These are phyloP conservation scores for Ceratocystis lukuohia DNA, from an alignment of 2,329 filamentous ascomycete species.

Conservation along the genomic window DNA sequence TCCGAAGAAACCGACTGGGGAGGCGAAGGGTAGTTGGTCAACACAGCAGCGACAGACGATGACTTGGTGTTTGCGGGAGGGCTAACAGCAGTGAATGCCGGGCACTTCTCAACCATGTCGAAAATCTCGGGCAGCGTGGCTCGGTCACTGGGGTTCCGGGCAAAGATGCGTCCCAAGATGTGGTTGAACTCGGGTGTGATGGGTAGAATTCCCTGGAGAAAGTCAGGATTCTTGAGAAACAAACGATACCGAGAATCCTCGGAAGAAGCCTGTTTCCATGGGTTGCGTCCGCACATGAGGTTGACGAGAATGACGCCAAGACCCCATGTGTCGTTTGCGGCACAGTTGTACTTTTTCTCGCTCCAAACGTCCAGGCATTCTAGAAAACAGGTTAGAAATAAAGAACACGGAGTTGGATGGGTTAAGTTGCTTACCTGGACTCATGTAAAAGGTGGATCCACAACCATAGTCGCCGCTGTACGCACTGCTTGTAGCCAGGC, in stretches of 20 bases:
- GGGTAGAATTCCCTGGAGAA: slow-evolving; percentile 84
- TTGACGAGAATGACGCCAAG: slow-evolving; percentile 97
- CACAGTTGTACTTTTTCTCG: slow-evolving; percentile 71
- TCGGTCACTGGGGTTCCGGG: slow-evolving; percentile 67
- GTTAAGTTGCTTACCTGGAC: slow-evolving; percentile 59
- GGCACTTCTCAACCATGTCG: slow-evolving; percentile 61
- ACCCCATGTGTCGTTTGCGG: slow-evolving; percentile 94
- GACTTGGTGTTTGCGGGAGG: not conserved
- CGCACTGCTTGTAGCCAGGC: slow-evolving; percentile 73
- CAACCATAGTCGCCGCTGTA: slow-evolving; percentile 91
- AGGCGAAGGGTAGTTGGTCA: not conserved
- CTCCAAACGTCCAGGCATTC: slow-evolving; percentile 77
- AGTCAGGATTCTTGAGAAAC: slow-evolving; percentile 71
- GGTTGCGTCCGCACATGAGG: slow-evolving; percentile 92
- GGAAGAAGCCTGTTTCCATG: slow-evolving; percentile 90
- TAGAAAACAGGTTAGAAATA: slow-evolving; percentile 30
- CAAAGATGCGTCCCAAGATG: slow-evolving; percentile 79
- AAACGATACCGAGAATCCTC: slow-evolving; percentile 93
- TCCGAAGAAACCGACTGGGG: slow-evolving; percentile 26
- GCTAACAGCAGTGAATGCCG: slow-evolving; percentile 44
- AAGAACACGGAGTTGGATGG: slow-evolving; percentile 22
- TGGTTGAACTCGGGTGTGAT: slow-evolving; percentile 78
- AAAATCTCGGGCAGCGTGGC: slow-evolving; percentile 72
- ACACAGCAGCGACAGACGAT: not conserved
- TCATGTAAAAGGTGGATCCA: slow-evolving; percentile 99